These are phyloP conservation scores for Cnidoscolus chayamansa DNA, from an alignment of 441 rosid species.

Conservation along the genomic window DNA sequence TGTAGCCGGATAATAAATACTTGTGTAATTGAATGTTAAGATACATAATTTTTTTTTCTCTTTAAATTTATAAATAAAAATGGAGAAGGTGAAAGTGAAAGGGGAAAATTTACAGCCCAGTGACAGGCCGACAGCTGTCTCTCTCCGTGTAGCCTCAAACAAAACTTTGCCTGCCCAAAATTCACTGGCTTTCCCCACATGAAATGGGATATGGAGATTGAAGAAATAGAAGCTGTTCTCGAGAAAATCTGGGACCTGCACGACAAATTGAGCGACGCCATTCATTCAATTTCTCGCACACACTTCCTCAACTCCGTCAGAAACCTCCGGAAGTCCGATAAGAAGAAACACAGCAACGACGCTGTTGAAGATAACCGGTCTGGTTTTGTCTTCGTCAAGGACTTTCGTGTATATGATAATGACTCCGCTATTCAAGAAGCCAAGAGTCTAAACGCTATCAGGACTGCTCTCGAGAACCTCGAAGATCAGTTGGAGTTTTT, in stretches of 20 bases:
- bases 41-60: too few species aligned
- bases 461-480: slow-evolving; percentile 85
- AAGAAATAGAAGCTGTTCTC: slow-evolving; percentile 75
- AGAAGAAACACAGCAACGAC: slow-evolving; percentile 35
- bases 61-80: too few species aligned
- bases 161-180: not conserved
- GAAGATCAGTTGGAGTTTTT: slow-evolving; percentile 91
- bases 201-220: slow-evolving; percentile 83
- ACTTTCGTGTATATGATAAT: slow-evolving; percentile 46
- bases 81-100: too few species aligned
- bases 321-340: slow-evolving; percentile 35
- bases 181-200: slow-evolving; percentile 6
- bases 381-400: slow-evolving; percentile 79
- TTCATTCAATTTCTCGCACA: slow-evolving; percentile 68
- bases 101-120: not conserved
- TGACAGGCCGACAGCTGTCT: not conserved
- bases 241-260: slow-evolving; percentile 95
- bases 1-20: too few species aligned
- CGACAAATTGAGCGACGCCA: slow-evolving; percentile 92
- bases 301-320: slow-evolving; percentile 72
- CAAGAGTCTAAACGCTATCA: slow-evolving; percentile 73
- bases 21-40: too few species aligned
- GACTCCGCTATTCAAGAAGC: slow-evolving; percentile 73
- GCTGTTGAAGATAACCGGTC: slow-evolving; percentile 39
- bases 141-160: not conserved